phyloP scores from a whole-genome alignment of 495 filamentous ascomycete genomes.

The Podospora bellae-mahoneyi region DNA sequence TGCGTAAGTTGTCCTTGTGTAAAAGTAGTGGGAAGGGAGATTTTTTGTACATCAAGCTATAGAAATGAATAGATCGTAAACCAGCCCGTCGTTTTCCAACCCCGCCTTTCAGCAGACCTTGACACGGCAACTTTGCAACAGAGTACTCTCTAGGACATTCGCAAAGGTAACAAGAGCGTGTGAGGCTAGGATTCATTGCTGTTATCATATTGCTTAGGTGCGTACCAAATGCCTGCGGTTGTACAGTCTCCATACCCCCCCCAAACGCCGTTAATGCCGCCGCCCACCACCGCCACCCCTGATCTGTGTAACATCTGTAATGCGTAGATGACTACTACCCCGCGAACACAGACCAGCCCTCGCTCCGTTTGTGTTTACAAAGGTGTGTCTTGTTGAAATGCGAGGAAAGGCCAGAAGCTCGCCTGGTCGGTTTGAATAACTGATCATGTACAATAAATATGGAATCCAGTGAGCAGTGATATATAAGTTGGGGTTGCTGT shows the following conservation, averaged over 20 bases:
- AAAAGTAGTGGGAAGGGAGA: background rate
- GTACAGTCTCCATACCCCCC: conserved; percentile 18
- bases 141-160: background rate
- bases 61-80: background rate
- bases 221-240: conserved; percentile 16
- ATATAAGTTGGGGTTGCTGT: background rate
- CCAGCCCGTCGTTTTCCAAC: background rate
- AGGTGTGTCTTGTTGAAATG: background rate
- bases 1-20: background rate
- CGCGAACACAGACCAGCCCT: background rate
- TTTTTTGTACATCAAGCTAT: background rate
- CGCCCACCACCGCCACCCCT: background rate
- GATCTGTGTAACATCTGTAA: background rate
- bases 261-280: conserved; percentile 15
- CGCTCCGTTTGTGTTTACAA: background rate
- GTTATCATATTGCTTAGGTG: background rate
- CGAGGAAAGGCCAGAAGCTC: background rate
- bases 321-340: background rate
- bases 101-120: background rate
- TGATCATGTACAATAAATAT: background rate
- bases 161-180: background rate
- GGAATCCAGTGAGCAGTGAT: background rate
- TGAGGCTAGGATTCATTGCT: background rate
- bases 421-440: background rate
- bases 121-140: background rate